phyloP scores from a whole-genome alignment of 2,329 filamentous ascomycete genomes.

The Fusarium torulosum region DNA sequence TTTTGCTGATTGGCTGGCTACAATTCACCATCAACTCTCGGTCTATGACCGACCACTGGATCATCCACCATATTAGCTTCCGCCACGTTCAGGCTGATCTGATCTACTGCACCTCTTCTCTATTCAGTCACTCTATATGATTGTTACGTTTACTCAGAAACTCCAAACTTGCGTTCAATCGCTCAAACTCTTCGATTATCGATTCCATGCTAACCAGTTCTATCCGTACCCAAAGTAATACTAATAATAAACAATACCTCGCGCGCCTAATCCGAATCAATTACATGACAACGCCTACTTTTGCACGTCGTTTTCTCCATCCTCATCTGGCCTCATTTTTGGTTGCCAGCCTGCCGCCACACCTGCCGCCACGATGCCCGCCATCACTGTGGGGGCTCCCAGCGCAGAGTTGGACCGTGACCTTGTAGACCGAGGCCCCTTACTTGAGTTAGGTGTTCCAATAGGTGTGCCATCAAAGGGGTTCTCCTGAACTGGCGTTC shows the following conservation, averaged over 20 bases:
- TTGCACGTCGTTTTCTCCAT: constrained; percentile 43
- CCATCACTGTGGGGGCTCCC: constrained; percentile 82
- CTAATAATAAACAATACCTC: constrained; percentile 36
- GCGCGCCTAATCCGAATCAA: constrained; percentile 1
- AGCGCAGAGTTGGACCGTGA: constrained; percentile 78
- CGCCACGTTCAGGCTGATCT: constrained; percentile 4
- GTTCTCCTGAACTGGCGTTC: constrained; percentile 72
- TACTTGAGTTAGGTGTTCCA: constrained; percentile 71
- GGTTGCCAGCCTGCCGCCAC: constrained; percentile 84
- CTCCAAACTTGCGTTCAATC: constrained; percentile 3
- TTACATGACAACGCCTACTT: constrained; percentile 42
- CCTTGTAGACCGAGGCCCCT: constrained; percentile 75
- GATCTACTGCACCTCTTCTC: not conserved
- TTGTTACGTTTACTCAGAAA: not conserved
- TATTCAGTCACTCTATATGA: not conserved
- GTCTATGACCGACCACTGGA: constrained; percentile 16
- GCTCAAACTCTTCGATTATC: constrained; percentile 28
- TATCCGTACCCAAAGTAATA: constrained; percentile 45
- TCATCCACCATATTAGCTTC: constrained; percentile 16
- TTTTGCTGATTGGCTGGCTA: constrained; percentile 43
- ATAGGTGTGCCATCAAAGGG: constrained; percentile 60
- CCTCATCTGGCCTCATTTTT: constrained; percentile 54
- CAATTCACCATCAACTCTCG: constrained; percentile 16
- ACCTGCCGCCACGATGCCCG: constrained; percentile 83
- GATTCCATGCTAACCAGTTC: constrained; percentile 32